Base-by-base conservation (phyloP, 129 eudicot species). In the Flaveria bidentis region DNA sequence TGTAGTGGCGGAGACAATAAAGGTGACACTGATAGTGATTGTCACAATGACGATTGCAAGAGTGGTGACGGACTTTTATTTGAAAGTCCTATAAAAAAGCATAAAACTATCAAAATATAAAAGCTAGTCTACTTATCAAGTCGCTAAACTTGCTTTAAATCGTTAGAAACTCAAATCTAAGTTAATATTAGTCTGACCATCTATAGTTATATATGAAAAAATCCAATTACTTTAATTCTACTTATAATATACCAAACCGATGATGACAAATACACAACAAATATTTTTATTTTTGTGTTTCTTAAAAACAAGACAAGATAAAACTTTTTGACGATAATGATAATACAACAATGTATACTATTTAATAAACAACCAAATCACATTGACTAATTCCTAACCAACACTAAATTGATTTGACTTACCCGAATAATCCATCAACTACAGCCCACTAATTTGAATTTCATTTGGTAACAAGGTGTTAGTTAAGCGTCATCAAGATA, bases 341-440 rank as follows among this genome's bases (percentile, higher is more conserved):
- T 30, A 64, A 64, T 15, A 33, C 8, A 25, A 33, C 69, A 14
- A 64, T 2, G n/a, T 36, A 15, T 64, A 16, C 2, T 64, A 64
- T 64, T 26, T 33, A 33, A 8, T 45, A 64, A 39, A 8, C 47
- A 64, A 64, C n/a, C 9, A 36, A 72, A 53, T 36, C 17, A 17
- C 65, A 26, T 72, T 72, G 76, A 72, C 76, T 72, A 56, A 41
- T 55, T 72, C 76, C 66, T 7, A 69, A 10, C 69, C 8, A 36
- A 13, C 51, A 72, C 76, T 53, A 72, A 72, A 30, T 72, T 39
- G 76, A 17, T 72, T 72, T 36, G 67, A 72, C 67, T 72, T 55
- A 39, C 25, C 4, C n/a, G 13, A 39, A 30, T 6, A 64, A 64
- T 64, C 49, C 49, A 52, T 16, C 23, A 64, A 6, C 52, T 17